phyloP scores from a whole-genome alignment of 2,329 filamentous ascomycete species.

The Botryotinia narcissicola region DNA sequence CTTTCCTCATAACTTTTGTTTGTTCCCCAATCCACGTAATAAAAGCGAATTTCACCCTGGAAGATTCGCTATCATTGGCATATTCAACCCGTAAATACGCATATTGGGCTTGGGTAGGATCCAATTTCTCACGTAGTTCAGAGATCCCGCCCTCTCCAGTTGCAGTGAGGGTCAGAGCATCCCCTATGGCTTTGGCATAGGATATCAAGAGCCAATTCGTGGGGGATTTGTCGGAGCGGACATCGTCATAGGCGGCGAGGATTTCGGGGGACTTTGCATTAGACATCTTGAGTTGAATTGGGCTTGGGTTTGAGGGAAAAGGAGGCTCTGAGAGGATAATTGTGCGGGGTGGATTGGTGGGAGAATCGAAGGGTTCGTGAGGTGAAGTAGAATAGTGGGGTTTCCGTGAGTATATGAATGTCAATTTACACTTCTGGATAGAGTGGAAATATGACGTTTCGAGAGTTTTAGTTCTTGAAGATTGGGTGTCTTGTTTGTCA shows the following conservation, averaged over 20 bases:
- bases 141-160: constrained; percentile 60
- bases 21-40: constrained; percentile 66
- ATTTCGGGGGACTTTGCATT: constrained; percentile 58
- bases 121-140: constrained; percentile 56
- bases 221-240: constrained; percentile 63
- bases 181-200: constrained; percentile 54
- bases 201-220: constrained; percentile 68
- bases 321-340: neutral
- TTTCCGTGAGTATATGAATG: neutral
- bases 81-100: constrained; percentile 58
- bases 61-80: constrained; percentile 69
- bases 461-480: neutral
- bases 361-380: neutral
- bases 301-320: neutral
- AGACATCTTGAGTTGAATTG: constrained; percentile 46
- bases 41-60: constrained; percentile 65
- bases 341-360: constrained; percentile 4
- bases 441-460: neutral
- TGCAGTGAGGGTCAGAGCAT: constrained; percentile 53
- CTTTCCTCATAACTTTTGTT: constrained; percentile 68
- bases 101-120: constrained; percentile 41
- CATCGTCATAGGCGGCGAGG: constrained; percentile 62
- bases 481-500: neutral
- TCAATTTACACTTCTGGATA: neutral
- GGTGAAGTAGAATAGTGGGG: neutral